phyloP scores from a whole-genome alignment of 2,329 filamentous ascomycete species.

The Helotiales sp. region DNA sequence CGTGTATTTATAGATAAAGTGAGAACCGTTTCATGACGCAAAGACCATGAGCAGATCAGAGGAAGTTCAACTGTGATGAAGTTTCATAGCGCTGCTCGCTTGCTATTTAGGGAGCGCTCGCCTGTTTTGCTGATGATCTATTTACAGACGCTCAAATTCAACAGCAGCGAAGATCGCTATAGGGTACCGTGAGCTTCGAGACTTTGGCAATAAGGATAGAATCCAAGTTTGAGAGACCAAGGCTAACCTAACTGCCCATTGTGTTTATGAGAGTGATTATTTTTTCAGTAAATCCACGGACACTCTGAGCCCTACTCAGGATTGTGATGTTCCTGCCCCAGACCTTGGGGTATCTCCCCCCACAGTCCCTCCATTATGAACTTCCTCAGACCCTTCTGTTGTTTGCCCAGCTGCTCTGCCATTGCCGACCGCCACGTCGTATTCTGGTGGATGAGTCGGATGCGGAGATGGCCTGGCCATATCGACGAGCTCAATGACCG shows the following conservation, averaged over 20 bases:
- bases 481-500: constrained; percentile 1
- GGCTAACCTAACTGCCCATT: too few relatives aligned
- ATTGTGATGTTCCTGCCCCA: background rate
- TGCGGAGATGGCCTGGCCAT: background rate
- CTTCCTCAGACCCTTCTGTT: background rate
- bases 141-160: background rate
- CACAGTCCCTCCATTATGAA: background rate
- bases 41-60: background rate
- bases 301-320: background rate
- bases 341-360: background rate
- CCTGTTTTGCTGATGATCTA: background rate
- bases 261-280: too few relatives aligned
- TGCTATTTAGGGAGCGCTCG: background rate
- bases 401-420: background rate
- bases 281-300: background rate
- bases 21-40: background rate
- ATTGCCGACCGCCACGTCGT: background rate
- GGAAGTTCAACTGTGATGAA: background rate
- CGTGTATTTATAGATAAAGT: background rate
- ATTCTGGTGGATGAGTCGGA: background rate
- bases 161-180: background rate
- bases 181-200: background rate
- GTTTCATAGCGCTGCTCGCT: background rate
- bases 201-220: too few relatives aligned
- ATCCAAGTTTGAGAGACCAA: too few relatives aligned